Evolutionary conservation across 345 rosid genomes (phyloP).

Genomic region (Pistacia atlantica): DNA sequence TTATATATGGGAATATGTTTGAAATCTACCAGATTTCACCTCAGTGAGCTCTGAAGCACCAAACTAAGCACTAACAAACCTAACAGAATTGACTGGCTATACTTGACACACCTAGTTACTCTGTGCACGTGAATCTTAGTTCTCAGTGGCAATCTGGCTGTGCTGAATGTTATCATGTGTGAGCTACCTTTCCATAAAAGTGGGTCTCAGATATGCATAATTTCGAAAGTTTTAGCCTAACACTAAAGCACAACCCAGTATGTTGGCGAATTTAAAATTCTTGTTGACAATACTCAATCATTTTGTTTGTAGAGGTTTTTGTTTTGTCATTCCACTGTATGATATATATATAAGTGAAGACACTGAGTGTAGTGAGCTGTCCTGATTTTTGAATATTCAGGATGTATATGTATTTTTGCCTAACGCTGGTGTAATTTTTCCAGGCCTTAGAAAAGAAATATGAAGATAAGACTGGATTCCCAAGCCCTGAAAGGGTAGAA

Average conservation of each 20-base stretch:
- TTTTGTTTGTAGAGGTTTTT: background rate
- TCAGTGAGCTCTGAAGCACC: background rate
- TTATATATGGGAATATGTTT: background rate
- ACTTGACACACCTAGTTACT: background rate
- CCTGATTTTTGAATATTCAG: background rate
- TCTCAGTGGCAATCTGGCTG: background rate
- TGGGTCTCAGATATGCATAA: background rate
- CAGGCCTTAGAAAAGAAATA: slow-evolving; percentile 85
- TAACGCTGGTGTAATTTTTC: slow-evolving; percentile 20
- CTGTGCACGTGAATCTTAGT: background rate
- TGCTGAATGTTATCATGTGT: background rate
- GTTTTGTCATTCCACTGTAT: background rate
- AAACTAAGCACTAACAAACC: background rate
- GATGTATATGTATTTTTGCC: slow-evolving; percentile 1
- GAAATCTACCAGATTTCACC: background rate
- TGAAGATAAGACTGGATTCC: slow-evolving; percentile 71
- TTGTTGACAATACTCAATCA: background rate
- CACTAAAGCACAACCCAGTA: background rate
- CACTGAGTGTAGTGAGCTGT: background rate
- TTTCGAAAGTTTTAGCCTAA: background rate
- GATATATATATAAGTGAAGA: background rate
- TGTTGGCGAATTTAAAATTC: background rate
- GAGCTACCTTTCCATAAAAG: slow-evolving; percentile 6
- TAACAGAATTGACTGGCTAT: background rate
- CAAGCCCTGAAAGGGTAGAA: slow-evolving; percentile 79